Conservation (phyloP, 306 rosid genomes). For the Vigna angularis region DNA sequence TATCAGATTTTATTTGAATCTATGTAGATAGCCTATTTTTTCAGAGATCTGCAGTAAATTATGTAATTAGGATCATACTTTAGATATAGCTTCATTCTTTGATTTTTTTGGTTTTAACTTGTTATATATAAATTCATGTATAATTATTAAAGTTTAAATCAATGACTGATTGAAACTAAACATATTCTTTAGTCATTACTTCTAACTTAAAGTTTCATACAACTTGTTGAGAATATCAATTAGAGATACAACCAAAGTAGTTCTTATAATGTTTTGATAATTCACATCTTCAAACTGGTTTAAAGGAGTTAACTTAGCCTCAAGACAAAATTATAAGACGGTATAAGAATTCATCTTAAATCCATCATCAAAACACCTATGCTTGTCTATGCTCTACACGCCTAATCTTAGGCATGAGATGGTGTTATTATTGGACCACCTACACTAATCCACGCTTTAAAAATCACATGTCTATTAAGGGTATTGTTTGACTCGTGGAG, state of each 20-base stretch:
- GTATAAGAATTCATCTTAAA: background rate
- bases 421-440: background rate
- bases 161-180: background rate
- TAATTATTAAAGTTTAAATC: background rate
- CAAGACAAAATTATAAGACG: background rate
- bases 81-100: background rate
- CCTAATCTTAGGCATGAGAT: background rate
- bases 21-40: background rate
- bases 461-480: background rate
- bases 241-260: background rate
- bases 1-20: background rate
- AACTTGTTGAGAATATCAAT: background rate
- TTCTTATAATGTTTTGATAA: background rate
- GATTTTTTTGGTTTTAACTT: background rate
- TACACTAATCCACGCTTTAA: background rate
- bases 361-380: background rate
- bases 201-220: background rate
- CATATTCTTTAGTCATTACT: background rate
- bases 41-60: background rate
- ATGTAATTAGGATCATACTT: background rate
- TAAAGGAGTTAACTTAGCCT: background rate
- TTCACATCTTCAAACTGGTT: background rate
- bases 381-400: background rate
- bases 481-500: background rate
- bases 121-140: background rate